Evolutionary conservation across 805 yeast species (phyloP), one percentile per base, ranked within the genome.

Genomic region (Hemisphaericaspora nanyangensis): DNA sequence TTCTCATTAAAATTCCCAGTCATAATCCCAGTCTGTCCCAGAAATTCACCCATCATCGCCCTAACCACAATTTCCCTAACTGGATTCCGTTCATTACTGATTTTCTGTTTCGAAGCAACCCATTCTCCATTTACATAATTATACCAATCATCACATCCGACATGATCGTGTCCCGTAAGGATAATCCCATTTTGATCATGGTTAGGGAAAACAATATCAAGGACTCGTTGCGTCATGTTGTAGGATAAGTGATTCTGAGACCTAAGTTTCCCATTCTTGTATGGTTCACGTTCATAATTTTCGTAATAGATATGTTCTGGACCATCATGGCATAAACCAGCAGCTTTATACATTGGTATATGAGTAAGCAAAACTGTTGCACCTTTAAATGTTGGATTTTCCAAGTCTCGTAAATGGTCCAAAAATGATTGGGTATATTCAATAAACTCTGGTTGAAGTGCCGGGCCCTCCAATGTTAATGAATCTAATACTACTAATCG

Each of bases 41-140:
- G 85, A 52, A 70, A 93, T 54, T 93, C 96, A 13, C 99, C 99
- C 98, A 93, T 93, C 80, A 91, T 85, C 13, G 96, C 79, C 41
- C 90, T 70, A 17, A 93, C 96, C 0, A 95, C 91, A 40, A 85
- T 67, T 60, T 91, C 98, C 40, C 79, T 70, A 11, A 88, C 63
- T 13, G 71, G 65, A n/a, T 56, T 52, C 30, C 61, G 50, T 3
- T 8, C 11, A 7, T 44, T 45, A 1, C 34, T 31, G 10, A 40
- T 34, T 29, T 57, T 55, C 3, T 56, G 52, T 46, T 76, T 79
- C 0, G 76, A 58, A 0, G 89, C 85, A 5, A 59, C 69, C 95
- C 95, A 85, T 13, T 65, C 61, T 5, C 69, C 70, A 15, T 55
- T 54, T 1, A 47, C 45, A 31, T 46, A 50, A 55, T 75, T 77